These are phyloP conservation scores for Passalora sequoiae DNA, from an alignment of 2,329 filamentous ascomycete genomes.

Conservation along the genomic window DNA sequence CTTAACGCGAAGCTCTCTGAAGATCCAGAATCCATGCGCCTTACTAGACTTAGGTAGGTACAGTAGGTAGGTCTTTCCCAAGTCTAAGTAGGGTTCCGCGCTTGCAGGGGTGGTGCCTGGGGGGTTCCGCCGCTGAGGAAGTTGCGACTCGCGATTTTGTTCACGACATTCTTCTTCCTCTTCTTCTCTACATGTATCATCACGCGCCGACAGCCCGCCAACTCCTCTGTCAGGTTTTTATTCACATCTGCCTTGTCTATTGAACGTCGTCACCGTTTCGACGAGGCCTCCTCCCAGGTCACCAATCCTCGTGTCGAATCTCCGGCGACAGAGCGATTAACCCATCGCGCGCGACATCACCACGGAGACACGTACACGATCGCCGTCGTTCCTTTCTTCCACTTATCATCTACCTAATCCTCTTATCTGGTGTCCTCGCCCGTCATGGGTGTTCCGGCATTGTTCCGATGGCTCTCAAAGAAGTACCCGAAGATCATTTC, in stretches of 20 bases:
- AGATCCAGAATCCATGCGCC: neutral
- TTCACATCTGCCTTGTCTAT: neutral
- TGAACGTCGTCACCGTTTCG: neutral
- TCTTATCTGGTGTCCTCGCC: slow-evolving; percentile 1
- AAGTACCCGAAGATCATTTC: slow-evolving; percentile 98
- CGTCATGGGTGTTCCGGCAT: slow-evolving; percentile 86
- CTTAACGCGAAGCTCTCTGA: neutral
- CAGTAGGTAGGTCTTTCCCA: too few species aligned
- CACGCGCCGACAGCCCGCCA: slow-evolving; percentile 10
- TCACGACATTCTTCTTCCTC: neutral
- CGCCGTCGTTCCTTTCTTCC: neutral
- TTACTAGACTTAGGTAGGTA: neutral
- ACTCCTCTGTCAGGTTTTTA: slow-evolving; percentile 6
- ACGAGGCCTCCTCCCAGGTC: neutral
- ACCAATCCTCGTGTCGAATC: too few species aligned
- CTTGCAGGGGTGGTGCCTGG: neutral
- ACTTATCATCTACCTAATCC: neutral
- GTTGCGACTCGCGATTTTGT: neutral
- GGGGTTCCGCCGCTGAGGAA: neutral
- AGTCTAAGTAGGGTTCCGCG: neutral
- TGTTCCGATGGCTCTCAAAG: slow-evolving; percentile 92
- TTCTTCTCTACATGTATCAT: neutral
- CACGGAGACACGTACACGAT: neutral
- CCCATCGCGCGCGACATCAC: neutral
- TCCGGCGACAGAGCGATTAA: too few species aligned